Evolutionary conservation across 371 early-diverging fungal species (phyloP).

Genomic region (Mortierella sp.): DNA sequence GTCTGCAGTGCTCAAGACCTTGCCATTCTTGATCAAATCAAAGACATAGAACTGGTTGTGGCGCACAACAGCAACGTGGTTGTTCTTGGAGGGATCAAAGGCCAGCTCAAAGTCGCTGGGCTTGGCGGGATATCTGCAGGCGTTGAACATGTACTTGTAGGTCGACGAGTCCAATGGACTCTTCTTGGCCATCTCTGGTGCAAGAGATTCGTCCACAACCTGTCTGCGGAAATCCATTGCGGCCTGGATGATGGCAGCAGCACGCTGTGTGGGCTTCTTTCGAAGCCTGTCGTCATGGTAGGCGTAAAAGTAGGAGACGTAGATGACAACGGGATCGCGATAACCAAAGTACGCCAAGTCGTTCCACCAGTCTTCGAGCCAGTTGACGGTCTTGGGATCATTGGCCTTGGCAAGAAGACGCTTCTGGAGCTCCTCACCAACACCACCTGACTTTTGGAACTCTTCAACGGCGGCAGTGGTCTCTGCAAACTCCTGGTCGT

Average conservation of each 20-base stretch:
- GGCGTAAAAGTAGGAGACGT: constrained; percentile 87
- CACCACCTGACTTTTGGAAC: constrained; percentile 83
- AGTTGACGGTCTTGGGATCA: constrained; percentile 76
- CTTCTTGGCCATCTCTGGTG: constrained; percentile 86
- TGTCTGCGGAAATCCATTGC: constrained; percentile 87
- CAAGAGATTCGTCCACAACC: constrained; percentile 80
- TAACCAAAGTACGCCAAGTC: constrained; percentile 93
- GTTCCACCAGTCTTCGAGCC: constrained; percentile 98
- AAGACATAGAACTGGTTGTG: constrained; percentile 91
- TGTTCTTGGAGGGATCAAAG: constrained; percentile 81
- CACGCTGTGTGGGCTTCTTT: constrained; percentile 82
- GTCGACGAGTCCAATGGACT: constrained; percentile 91
- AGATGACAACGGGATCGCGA: constrained; percentile 93
- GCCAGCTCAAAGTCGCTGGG: constrained; percentile 84
- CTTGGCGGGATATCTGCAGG: constrained; percentile 90
- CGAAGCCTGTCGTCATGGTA: constrained; percentile 86
- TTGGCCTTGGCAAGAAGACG: constrained; percentile 79
- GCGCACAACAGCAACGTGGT: constrained; percentile 87
- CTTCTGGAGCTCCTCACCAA: constrained; percentile 86
- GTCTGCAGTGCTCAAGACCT: constrained; percentile 85
- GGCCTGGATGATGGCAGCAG: constrained; percentile 88
- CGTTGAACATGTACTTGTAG: constrained; percentile 96
- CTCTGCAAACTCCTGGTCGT: constrained; percentile 75
- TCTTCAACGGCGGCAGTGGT: constrained; percentile 80
- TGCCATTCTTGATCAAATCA: constrained; percentile 80